Evolutionary conservation across 176 grass and related monocot species (phyloP), one percentile per base, ranked within the genome.

Genomic region (Eragrostis nindensis): DNA sequence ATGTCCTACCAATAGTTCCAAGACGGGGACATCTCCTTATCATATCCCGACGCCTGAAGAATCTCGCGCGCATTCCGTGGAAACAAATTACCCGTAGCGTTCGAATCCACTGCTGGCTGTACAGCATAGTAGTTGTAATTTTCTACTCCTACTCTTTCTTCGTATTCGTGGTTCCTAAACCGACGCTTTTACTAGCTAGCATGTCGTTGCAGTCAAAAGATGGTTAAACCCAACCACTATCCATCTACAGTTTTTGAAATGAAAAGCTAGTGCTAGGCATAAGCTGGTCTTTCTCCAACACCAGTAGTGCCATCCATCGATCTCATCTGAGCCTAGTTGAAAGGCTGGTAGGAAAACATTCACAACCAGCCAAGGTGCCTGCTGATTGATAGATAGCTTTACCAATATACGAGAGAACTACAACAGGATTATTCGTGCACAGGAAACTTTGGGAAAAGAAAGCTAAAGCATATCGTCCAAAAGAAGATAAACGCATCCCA

Each of bases 161-260:
- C 29, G 25, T 21, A 71, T 71, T 10, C 4, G 17, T 56, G 54
- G 21, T 18, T 68, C 63, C 48, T 27, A 36, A 36, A 72, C 55
- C 52, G 11, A 13, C 43, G 17, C 24, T 70, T 75, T 59, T 42
- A 50, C 25, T 61, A 18, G 8, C 7, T 43, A 10, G 29, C 27
- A 24, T 53, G 43, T 21, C 11, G 18, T 78, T 49, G 25, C 13
- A 17, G 66, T 85, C 66, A 85, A 78, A 78, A 78, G 36, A 1
- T 64, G 32, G 6, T 68, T 7, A 43, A 54, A 41, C 48, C 14
- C 21, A n/a, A 42, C 1, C 53, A 50, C 42, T 29, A 73, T 72
- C 59, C 52, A 60, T 27, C 7, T 11, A 18, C 44, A 40, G n/a
- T 12, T 41, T 85, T 50, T 43, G 32, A 54, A 85, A 72, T 12